A percentile compares a stretch with the other conserved stretches of the same genome.
Evolutionary conservation across 1,139 yeast species (phyloP).

Genomic region (Taphrina deformans): DNA sequence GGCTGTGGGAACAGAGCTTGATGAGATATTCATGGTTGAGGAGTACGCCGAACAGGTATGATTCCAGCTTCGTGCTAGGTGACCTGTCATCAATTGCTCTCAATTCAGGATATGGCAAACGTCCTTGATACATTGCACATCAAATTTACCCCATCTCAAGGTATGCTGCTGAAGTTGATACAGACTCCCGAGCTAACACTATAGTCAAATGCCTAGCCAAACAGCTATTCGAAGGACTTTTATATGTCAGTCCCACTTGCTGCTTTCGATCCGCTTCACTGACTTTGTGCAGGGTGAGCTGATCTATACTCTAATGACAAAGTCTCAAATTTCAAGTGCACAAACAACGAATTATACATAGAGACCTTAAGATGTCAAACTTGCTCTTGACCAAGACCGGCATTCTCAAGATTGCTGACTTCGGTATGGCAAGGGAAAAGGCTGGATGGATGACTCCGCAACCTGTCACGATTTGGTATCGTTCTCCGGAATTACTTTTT

Average conservation of each 20-base stretch:
- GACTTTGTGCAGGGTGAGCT: neutral
- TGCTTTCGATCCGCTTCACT: neutral
- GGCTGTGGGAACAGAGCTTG: conserved; percentile 63
- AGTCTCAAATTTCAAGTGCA: neutral
- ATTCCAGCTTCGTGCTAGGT: neutral
- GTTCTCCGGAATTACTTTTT: conserved; percentile 55
- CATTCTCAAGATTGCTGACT: conserved; percentile 58
- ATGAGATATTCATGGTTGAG: conserved; percentile 39
- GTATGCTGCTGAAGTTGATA: neutral
- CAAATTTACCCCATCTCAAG: conserved; percentile 34
- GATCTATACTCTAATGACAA: neutral
- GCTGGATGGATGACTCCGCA: conserved; percentile 40
- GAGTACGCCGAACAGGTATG: conserved; percentile 40
- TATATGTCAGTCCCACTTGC: conserved; percentile 49
- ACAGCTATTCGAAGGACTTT: conserved; percentile 69
- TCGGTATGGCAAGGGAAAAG: conserved; percentile 51
- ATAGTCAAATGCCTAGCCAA: conserved; percentile 57
- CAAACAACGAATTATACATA: conserved; percentile 16
- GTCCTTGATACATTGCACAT: conserved; percentile 31
- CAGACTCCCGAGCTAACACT: neutral
- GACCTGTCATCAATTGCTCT: conserved; percentile 14
- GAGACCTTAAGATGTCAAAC: conserved; percentile 67
- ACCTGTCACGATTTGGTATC: conserved; percentile 45
- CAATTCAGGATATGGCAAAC: conserved; percentile 36
- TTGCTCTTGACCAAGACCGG: conserved; percentile 57